phyloP scores from a whole-genome alignment of 129 eudicot genomes.

The Arctium minus region DNA sequence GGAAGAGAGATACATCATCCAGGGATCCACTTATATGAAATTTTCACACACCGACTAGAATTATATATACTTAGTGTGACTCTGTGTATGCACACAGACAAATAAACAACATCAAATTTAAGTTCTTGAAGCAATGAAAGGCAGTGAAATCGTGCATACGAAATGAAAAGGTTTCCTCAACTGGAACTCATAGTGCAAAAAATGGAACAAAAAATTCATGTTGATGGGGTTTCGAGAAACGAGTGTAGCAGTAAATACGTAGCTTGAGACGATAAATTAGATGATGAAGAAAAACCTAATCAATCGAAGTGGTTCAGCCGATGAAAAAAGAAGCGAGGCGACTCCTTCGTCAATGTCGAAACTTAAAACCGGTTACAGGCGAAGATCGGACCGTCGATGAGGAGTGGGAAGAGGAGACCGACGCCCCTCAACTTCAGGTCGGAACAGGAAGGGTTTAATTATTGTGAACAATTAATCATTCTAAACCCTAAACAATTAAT shows the following conservation, averaged over 20 bases:
- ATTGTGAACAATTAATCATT: too few relatives aligned
- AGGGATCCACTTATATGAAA: not conserved
- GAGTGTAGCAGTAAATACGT: not conserved
- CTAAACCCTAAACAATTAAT: too few relatives aligned
- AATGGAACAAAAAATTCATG: not conserved
- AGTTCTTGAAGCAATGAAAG: constrained; percentile 6
- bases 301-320: not conserved
- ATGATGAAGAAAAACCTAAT: not conserved
- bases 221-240: not conserved
- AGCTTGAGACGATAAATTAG: not conserved
- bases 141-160: not conserved
- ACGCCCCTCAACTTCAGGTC: not conserved
- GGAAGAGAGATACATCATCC: not conserved
- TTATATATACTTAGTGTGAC: not conserved
- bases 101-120: not conserved
- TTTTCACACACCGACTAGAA: not conserved
- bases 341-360: not conserved
- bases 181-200: not conserved
- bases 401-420: not conserved
- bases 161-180: not conserved
- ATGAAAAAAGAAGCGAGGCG: not conserved
- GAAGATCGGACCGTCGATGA: not conserved
- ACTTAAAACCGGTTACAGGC: too few relatives aligned
- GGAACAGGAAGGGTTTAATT: not conserved
- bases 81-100: not conserved